These are phyloP conservation scores for Alternaria angustiovoidea DNA, from an alignment of 2,329 filamentous ascomycete genomes.

Conservation along the genomic window DNA sequence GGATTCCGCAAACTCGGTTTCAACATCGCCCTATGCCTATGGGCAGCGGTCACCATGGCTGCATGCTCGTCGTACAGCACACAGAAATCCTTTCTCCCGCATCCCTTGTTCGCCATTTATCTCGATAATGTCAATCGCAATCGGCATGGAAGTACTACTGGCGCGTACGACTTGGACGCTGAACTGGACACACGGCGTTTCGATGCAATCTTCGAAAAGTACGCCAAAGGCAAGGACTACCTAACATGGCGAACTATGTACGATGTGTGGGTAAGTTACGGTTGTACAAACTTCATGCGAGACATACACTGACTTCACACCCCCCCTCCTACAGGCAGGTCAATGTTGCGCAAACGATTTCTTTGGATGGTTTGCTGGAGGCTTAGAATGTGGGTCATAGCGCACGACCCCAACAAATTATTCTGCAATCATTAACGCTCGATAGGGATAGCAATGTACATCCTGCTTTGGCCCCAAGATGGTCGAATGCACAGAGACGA, in stretches of 20 bases:
- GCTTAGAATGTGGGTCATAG: constrained; percentile 24
- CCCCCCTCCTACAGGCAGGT: background rate
- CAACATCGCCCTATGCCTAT: constrained; percentile 20
- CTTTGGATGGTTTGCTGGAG: constrained; percentile 30
- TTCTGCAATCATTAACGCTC: constrained; percentile 5
- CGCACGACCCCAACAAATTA: background rate
- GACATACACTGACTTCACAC: background rate
- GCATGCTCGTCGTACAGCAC: constrained; percentile 26
- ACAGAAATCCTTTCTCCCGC: constrained; percentile 20
- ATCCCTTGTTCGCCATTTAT: constrained; percentile 28
- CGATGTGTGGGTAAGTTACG: constrained; percentile 12
- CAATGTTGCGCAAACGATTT: constrained; percentile 28
- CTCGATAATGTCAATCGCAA: constrained; percentile 24
- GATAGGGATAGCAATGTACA: constrained; percentile 29
- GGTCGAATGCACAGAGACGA: constrained; percentile 23
- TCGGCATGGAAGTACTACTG: constrained; percentile 30
- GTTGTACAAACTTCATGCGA: background rate
- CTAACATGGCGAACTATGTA: constrained; percentile 19
- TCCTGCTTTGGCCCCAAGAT: constrained; percentile 29
- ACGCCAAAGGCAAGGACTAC: constrained; percentile 23
- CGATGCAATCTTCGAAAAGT: constrained; percentile 27
- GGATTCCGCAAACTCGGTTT: constrained; percentile 28
- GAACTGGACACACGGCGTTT: constrained; percentile 26
- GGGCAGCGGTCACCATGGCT: constrained; percentile 28
- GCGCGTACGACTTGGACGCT: constrained; percentile 25